These are phyloP conservation scores for Terana coerulea DNA, from an alignment of 768 basidiomycete genomes.

Conservation along the genomic window DNA sequence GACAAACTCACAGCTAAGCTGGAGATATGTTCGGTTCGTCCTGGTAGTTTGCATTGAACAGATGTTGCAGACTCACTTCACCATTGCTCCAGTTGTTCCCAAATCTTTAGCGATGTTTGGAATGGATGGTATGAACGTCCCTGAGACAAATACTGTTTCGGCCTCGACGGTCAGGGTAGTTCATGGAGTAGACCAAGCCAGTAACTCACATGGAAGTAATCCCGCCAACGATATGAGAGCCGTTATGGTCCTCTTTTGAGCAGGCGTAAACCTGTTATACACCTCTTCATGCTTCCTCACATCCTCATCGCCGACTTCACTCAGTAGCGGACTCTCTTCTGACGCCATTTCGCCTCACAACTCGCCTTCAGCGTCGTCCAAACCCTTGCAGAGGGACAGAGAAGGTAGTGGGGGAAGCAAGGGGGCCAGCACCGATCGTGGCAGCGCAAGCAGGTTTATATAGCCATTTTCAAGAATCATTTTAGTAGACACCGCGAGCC, in stretches of 20 bases:
- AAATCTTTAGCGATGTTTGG: conserved; percentile 70
- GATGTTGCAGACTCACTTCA: conserved; percentile 48
- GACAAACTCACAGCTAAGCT: conserved; percentile 52
- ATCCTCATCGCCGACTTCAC: conserved; percentile 5
- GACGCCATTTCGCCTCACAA: conserved; percentile 20
- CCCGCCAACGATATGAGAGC: conserved; percentile 58
- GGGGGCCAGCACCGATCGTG: too few species aligned
- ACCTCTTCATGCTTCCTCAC: conserved; percentile 29
- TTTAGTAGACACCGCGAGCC: too few species aligned
- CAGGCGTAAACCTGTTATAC: conserved; percentile 55
- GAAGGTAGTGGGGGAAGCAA: too few species aligned
- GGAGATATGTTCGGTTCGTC: neutral
- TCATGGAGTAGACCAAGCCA: neutral
- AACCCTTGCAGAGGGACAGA: neutral
- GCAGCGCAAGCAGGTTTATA: too few species aligned
- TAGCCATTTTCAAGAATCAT: too few species aligned
- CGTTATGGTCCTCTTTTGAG: conserved; percentile 51
- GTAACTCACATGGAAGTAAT: conserved; percentile 53
- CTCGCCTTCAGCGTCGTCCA: neutral
- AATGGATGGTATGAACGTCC: conserved; percentile 70
- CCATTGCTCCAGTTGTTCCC: conserved; percentile 46
- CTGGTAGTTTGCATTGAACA: conserved; percentile 5
- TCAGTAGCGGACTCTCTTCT: conserved; percentile 28
- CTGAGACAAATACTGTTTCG: conserved; percentile 64
- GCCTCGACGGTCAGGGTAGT: neutral